Conservation (phyloP, 1,284 basidiomycete genomes). For the Nidula niveotomentosa region DNA sequence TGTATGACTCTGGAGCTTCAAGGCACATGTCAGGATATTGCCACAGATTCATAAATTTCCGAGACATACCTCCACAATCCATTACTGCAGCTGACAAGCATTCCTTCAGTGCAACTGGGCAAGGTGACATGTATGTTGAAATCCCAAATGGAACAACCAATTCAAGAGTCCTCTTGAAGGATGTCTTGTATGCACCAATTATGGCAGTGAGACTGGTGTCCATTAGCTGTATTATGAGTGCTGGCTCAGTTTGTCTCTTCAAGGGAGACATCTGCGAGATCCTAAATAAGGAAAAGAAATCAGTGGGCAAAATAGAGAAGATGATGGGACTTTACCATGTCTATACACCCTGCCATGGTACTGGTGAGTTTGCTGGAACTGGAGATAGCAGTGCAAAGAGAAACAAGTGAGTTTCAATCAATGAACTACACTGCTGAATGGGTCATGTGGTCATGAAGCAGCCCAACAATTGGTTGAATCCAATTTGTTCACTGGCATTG, state of each 20-base stretch:
- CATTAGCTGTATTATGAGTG: conserved; percentile 17
- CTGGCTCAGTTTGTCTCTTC: neutral
- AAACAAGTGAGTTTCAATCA: conserved; percentile 4
- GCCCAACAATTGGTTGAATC: neutral
- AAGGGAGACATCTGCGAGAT: neutral
- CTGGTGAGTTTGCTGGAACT: neutral
- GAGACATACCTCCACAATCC: conserved; percentile 18
- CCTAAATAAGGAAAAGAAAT: neutral
- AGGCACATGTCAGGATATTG: conserved; percentile 36
- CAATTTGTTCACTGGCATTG: conserved; percentile 5
- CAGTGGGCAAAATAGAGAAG: neutral
- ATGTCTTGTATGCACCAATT: conserved; percentile 26
- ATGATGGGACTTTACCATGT: neutral
- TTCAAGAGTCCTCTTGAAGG: conserved; percentile 20
- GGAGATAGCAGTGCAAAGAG: neutral
- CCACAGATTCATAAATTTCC: conserved; percentile 24
- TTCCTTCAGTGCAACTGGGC: conserved; percentile 24
- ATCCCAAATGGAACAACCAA: conserved; percentile 26
- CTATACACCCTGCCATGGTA: neutral
- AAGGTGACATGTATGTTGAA: conserved; percentile 29
- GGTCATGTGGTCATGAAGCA: neutral
- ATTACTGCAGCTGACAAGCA: conserved; percentile 32
- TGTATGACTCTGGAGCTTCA: conserved; percentile 36
- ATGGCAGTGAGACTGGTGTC: conserved; percentile 22
- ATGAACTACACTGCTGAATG: conserved; percentile 21